Evolutionary conservation across 2,329 filamentous ascomycete species (phyloP).

Genomic region (Penicillium janthinellum): DNA sequence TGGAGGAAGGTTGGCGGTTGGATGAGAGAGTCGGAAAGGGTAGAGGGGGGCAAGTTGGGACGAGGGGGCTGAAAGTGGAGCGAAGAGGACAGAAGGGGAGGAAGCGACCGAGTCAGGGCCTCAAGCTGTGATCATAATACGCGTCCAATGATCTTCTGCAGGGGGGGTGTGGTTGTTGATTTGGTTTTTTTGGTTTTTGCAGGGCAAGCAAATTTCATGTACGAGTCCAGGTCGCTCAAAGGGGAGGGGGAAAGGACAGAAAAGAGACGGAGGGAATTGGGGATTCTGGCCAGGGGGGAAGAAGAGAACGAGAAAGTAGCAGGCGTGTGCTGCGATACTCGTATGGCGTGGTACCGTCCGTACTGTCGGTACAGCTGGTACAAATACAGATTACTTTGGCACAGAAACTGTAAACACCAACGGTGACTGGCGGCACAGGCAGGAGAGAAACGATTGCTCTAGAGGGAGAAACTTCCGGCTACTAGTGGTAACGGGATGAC

Average conservation of each 20-base stretch:
- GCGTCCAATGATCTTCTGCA: slow-evolving; percentile 13
- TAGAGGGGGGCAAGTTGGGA: slow-evolving; percentile 13
- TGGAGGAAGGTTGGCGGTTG: slow-evolving; percentile 11
- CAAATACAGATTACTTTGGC: neutral
- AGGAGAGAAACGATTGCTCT: neutral
- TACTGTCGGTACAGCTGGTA: neutral
- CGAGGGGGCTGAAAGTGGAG: slow-evolving; percentile 26
- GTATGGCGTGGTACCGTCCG: neutral
- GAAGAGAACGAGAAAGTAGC: neutral
- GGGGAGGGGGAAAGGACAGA: slow-evolving; percentile 9
- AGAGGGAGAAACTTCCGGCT: neutral
- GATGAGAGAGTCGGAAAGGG: slow-evolving; percentile 10
- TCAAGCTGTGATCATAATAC: slow-evolving; percentile 30
- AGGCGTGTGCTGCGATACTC: neutral
- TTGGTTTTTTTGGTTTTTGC: neutral
- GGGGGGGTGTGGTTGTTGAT: slow-evolving; percentile 1
- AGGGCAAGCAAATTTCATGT: slow-evolving; percentile 1
- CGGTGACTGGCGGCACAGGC: neutral
- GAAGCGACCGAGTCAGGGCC: slow-evolving; percentile 23
- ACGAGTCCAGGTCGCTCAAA: slow-evolving; percentile 8
- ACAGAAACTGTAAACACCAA: neutral
- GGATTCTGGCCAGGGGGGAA: slow-evolving; percentile 6
- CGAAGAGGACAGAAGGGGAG: slow-evolving; percentile 13
- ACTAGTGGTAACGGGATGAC: neutral
- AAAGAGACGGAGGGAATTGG: slow-evolving; percentile 11